Base-by-base conservation (phyloP, 441 rosid genomes). In the Erodium texanum region DNA sequence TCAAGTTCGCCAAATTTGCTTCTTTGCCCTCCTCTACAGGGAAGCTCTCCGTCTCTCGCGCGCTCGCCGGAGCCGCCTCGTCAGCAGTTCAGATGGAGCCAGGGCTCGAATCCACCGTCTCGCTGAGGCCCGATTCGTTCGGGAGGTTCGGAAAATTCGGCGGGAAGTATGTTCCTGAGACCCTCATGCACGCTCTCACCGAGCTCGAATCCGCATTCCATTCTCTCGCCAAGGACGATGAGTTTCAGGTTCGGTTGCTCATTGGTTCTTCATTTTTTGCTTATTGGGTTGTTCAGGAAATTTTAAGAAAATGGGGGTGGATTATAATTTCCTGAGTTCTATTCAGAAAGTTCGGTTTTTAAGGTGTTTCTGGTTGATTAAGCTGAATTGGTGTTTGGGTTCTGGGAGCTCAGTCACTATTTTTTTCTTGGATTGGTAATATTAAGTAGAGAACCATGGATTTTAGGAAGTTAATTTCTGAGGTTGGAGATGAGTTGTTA, bases 91-190 rank as follows among this genome's bases (percentile, higher is more conserved):
- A 59, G 62, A 76, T 82, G 27, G 74, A 19, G 24, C 74, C 87
- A 5, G 22, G 22, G 8, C 20, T 52, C 23, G 89, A 82, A 68
- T 75, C 87, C 32, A 48, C 65, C 43, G 5, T 20, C 8, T 83
- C 86, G 89, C 78, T 71, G 66, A 73, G 96, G 36, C 99, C 97
- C 19, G 99, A 93, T 75, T 73, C 92, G 0, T 86, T 88, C 50
- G 99, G 99, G 0, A 85, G 99, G 41, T 93, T 87, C 62, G 99
- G 97, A 2, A 83, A 79, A 77, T 91, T 87, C 68, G 97, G 99
- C 8, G 99, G 99, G 24, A 91, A 91, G 73, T 93, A 83, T 66
- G 99, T 93, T 12, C 99, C 96, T 0, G 97, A 93, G 68, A 93
- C 99, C 19, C 84, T 91, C 10, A 93, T 93, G 96, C 67, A 76